Evolutionary conservation across 345 rosid genomes (phyloP).

Genomic region (Euphorbia peplus): DNA sequence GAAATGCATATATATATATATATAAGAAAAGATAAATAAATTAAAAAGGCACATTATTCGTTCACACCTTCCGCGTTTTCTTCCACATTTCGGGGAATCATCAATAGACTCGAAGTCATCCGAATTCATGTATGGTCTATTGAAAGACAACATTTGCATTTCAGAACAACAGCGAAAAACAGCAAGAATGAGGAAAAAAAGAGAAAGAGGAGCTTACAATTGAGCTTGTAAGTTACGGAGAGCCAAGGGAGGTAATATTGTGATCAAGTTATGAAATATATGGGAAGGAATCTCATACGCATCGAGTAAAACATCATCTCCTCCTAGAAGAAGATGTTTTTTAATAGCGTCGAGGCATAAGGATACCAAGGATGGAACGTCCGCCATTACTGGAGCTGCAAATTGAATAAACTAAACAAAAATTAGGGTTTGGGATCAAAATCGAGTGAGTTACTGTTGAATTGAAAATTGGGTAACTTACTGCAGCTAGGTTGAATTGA

Average conservation of each 20-base stretch:
- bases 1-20: no score
- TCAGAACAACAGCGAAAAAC: not conserved
- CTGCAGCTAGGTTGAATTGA: no score
- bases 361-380: conserved; percentile 52
- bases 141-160: conserved; percentile 16
- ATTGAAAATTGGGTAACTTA: no score
- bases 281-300: conserved; percentile 64
- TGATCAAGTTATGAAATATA: conserved; percentile 44
- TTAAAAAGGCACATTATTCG: not conserved
- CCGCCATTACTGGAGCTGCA: conserved; percentile 28
- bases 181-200: not conserved
- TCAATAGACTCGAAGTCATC: conserved; percentile 38
- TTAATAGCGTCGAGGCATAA: conserved; percentile 44
- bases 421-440: not conserved
- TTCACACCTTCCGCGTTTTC: conserved; percentile 63
- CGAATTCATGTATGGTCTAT: conserved; percentile 55
- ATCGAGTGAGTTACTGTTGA: not conserved
- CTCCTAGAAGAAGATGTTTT: conserved; percentile 52
- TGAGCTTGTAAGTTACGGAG: conserved; percentile 55
- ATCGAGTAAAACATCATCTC: conserved; percentile 36
- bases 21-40: not conserved
- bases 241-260: conserved; percentile 60
- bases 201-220: conserved; percentile 38
- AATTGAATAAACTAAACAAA: not conserved
- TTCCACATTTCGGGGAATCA: conserved; percentile 38